Evolutionary conservation across 1,284 basidiomycete genomes (phyloP).

Genomic region (Ganoderma boninense): DNA sequence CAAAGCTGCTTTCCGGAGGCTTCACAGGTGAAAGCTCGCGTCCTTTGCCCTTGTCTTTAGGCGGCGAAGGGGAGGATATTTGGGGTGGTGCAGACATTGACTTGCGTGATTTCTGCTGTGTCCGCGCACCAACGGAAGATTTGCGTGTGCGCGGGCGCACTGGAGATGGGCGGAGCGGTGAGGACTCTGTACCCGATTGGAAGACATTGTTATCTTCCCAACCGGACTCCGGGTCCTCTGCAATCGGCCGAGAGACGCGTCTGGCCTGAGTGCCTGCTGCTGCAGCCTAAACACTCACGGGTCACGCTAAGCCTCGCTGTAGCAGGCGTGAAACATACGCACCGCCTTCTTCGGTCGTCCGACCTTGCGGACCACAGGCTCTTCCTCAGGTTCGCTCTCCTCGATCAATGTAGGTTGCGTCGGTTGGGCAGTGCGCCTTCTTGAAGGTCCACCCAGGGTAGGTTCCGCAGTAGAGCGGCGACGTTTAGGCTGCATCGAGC

Average conservation of each 20-base stretch:
- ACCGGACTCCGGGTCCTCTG: slow-evolving; percentile 67
- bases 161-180: slow-evolving; percentile 70
- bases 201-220: slow-evolving; percentile 90
- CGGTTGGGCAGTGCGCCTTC: slow-evolving; percentile 44
- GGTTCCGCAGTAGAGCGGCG: slow-evolving; percentile 77
- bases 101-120: slow-evolving; percentile 56
- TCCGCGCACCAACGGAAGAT: slow-evolving; percentile 44
- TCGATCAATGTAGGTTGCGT: slow-evolving; percentile 62
- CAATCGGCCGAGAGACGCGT: slow-evolving; percentile 57
- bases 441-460: slow-evolving; percentile 60
- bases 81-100: slow-evolving; percentile 79
- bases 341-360: slow-evolving; percentile 69
- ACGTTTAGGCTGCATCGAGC: slow-evolving; percentile 47
- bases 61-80: slow-evolving; percentile 38
- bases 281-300: slow-evolving; percentile 45
- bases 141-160: slow-evolving; percentile 56
- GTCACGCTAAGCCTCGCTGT: neutral
- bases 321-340: slow-evolving; percentile 31
- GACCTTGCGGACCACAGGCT: slow-evolving; percentile 67
- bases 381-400: slow-evolving; percentile 82
- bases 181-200: slow-evolving; percentile 83
- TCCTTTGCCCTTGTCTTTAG: slow-evolving; percentile 32
- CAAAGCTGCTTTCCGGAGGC: slow-evolving; percentile 53
- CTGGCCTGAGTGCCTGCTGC: slow-evolving; percentile 59
- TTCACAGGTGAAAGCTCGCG: slow-evolving; percentile 33